Percentiles rank a stretch among this genome's conserved stretches.
These are phyloP conservation scores for Populus deltoides DNA, from an alignment of 345 rosid genomes.

Conservation along the genomic window DNA sequence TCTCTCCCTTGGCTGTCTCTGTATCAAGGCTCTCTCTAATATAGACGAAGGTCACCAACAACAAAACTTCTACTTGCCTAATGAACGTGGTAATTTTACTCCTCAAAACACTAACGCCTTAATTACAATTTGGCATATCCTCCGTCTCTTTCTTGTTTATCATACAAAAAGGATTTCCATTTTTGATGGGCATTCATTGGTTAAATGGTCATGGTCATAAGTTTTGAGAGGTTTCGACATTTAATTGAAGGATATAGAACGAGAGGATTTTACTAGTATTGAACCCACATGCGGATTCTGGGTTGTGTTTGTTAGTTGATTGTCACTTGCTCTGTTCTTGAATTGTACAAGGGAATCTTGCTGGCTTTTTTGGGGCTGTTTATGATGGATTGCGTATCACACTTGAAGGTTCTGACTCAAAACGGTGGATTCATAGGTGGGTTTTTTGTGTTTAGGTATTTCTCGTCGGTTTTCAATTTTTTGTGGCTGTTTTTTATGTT, in stretches of 20 bases:
- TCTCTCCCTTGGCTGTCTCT: neutral
- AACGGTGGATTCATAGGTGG: slow-evolving; percentile 40
- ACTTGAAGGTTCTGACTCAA: slow-evolving; percentile 28
- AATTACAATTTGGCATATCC: too few species aligned
- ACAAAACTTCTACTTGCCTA: neutral
- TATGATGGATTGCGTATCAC: slow-evolving; percentile 45
- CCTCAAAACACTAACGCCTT: too few species aligned
- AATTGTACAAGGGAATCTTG: slow-evolving; percentile 25
- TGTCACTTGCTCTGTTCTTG: slow-evolving; percentile 34
- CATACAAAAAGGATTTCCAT: neutral
- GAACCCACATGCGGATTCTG: slow-evolving; percentile 30
- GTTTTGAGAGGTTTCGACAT: neutral
- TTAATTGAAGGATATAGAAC: neutral
- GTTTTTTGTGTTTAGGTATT: slow-evolving; percentile 39
- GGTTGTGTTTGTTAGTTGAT: slow-evolving; percentile 26
- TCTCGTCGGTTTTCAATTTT: slow-evolving; percentile 31
- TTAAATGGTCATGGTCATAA: neutral
- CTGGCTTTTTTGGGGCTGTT: slow-evolving; percentile 7
- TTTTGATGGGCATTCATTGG: neutral
- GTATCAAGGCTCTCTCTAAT: neutral
- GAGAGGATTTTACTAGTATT: neutral
- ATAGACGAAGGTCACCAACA: neutral
- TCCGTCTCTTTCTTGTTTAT: neutral
- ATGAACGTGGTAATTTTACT: neutral
- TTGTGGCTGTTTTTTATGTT: slow-evolving; percentile 39